A percentile compares a stretch with the other conserved stretches of the same genome.
Evolutionary conservation across 2,329 filamentous ascomycete species (phyloP).

Genomic region (Ciborinia camelliae): DNA sequence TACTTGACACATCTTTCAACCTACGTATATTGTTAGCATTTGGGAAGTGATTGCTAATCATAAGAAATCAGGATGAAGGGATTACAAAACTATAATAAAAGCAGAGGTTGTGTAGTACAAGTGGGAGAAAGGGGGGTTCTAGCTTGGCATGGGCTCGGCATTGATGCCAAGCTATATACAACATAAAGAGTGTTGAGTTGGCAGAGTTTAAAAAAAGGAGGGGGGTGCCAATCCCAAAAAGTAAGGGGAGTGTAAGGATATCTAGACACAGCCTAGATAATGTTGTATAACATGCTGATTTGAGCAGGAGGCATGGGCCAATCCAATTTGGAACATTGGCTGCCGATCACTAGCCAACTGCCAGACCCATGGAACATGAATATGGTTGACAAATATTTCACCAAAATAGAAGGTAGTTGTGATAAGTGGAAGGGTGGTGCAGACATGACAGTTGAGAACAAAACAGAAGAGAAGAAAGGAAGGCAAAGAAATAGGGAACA

Average conservation of each 20-base stretch:
- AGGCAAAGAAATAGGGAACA: constrained; percentile 39
- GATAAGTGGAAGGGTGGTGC: background rate
- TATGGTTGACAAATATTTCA: background rate
- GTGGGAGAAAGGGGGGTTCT: background rate
- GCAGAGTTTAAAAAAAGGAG: background rate
- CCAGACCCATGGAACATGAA: background rate
- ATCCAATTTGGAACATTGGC: background rate
- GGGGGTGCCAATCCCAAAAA: background rate
- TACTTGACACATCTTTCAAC: constrained; percentile 26
- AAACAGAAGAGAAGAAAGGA: background rate
- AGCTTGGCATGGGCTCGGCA: background rate
- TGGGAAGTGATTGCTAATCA: background rate
- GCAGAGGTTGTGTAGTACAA: background rate
- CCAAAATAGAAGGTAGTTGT: background rate
- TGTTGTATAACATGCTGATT: background rate
- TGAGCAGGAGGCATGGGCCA: background rate
- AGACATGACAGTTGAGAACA: background rate
- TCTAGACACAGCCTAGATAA: background rate
- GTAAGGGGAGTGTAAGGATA: background rate
- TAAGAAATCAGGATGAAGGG: background rate
- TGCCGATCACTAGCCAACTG: background rate
- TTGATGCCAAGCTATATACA: background rate
- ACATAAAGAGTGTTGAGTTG: background rate
- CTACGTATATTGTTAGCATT: constrained; percentile 6
- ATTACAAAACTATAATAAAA: background rate